A percentile compares a stretch with the other conserved stretches of the same genome.
These are phyloP conservation scores for Clonostachys sp. DNA, from an alignment of 2,329 filamentous ascomycete species.

Conservation along the genomic window DNA sequence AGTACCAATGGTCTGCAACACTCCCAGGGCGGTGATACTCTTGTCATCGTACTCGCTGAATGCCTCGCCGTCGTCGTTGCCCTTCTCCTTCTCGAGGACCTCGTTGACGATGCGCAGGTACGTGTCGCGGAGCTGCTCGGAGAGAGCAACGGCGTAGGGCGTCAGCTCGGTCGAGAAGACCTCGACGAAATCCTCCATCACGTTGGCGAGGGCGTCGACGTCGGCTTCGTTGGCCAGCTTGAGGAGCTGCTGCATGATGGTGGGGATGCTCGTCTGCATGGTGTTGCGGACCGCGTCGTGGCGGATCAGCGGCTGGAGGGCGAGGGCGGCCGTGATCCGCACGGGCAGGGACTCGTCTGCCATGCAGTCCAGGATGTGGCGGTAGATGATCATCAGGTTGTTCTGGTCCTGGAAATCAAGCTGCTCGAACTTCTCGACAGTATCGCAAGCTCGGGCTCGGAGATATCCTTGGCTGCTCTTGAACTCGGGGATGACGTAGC, in stretches of 20 bases:
- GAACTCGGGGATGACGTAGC: conserved; percentile 98
- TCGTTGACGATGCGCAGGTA: conserved; percentile 92
- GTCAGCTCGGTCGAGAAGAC: conserved; percentile 97
- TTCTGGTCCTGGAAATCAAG: conserved; percentile 95
- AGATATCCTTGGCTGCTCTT: conserved; percentile 88
- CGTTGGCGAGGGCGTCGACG: conserved; percentile 93
- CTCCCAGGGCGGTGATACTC: conserved; percentile 94
- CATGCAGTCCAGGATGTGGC: conserved; percentile 96
- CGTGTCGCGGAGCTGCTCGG: conserved; percentile 92
- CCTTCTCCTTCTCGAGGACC: conserved; percentile 81
- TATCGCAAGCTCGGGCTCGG: conserved; percentile 91
- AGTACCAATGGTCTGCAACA: conserved; percentile 95
- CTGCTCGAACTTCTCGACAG: conserved; percentile 95
- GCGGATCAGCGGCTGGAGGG: conserved; percentile 89
- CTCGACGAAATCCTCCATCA: conserved; percentile 99
- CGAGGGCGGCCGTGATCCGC: conserved; percentile 87
- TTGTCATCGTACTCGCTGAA: conserved; percentile 98
- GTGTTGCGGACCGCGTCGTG: conserved; percentile 90
- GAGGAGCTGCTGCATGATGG: conserved; percentile 97
- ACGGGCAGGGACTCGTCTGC: conserved; percentile 90
- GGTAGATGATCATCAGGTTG: conserved; percentile 94
- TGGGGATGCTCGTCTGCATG: conserved; percentile 97
- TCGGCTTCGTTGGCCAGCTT: conserved; percentile 98
- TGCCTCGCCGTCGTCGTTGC: conserved; percentile 69
- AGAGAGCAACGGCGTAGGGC: conserved; percentile 92